A percentile compares a stretch with the other conserved stretches of the same genome.
Evolutionary conservation across 2,329 filamentous ascomycete species (phyloP).

Genomic region (Torrubiella hemipterigena): DNA sequence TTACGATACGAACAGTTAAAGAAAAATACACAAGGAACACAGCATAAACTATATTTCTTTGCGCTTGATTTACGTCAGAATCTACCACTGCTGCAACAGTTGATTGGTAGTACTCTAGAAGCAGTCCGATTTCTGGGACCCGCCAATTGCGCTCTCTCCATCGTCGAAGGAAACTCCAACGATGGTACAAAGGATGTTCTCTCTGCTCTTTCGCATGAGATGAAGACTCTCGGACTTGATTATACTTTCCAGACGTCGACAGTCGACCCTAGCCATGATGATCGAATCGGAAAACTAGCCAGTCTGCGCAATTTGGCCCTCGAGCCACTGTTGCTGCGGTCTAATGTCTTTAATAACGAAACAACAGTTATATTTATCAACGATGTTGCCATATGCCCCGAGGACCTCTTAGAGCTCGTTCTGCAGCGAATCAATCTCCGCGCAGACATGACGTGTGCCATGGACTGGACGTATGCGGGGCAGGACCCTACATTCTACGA

Average conservation of each 20-base stretch:
- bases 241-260: constrained; percentile 31
- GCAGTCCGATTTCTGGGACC: constrained; percentile 36
- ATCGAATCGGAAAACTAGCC: constrained; percentile 35
- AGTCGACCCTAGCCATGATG: constrained; percentile 27
- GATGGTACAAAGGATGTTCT: constrained; percentile 43
- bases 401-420: constrained; percentile 45
- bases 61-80: constrained; percentile 38
- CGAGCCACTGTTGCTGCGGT: constrained; percentile 25
- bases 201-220: constrained; percentile 20
- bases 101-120: constrained; percentile 40
- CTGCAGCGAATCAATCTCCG: constrained; percentile 31
- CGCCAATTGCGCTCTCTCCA: constrained; percentile 36
- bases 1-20: constrained; percentile 12
- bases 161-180: constrained; percentile 42
- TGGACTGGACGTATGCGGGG: constrained; percentile 43
- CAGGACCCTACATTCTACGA: constrained; percentile 41
- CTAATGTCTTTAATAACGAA: constrained; percentile 15
- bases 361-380: constrained; percentile 40
- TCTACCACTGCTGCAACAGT: constrained; percentile 30
- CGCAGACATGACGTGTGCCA: constrained; percentile 44
- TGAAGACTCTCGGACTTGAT: constrained; percentile 23
- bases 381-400: constrained; percentile 37
- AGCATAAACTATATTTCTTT: constrained; percentile 31
- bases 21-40: neutral
- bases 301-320: constrained; percentile 40